Evolutionary conservation across 177 flowering plant genomes (phyloP).

Genomic region (Vitis hybrid): DNA sequence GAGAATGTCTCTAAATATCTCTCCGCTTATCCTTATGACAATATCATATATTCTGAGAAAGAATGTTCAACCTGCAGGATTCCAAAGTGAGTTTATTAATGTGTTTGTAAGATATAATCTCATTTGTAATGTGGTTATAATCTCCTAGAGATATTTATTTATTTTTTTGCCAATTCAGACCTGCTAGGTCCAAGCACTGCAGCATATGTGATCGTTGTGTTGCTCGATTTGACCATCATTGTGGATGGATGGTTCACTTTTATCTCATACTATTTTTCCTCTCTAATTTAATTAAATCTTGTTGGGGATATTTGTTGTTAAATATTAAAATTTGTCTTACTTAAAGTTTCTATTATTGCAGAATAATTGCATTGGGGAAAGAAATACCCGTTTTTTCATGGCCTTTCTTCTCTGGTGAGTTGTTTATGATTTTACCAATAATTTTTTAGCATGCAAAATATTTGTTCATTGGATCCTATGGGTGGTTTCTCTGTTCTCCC

Average conservation of each 20-base stretch:
- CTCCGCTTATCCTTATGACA: slow-evolving; percentile 85
- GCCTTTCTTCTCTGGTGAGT: slow-evolving; percentile 92
- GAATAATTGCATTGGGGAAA: slow-evolving; percentile 99
- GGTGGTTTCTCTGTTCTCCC: background rate
- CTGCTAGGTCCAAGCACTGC: slow-evolving; percentile 98
- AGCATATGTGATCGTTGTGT: slow-evolving; percentile 91
- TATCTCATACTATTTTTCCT: slow-evolving; percentile 5
- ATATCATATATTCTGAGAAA: slow-evolving; percentile 71
- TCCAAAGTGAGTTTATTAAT: slow-evolving; percentile 53
- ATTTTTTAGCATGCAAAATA: background rate
- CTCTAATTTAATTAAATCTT: slow-evolving; percentile 1
- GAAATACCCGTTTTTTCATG: slow-evolving; percentile 81
- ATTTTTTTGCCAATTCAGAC: slow-evolving; percentile 41
- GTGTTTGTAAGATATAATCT: background rate
- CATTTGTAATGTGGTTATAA: background rate
- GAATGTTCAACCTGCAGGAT: slow-evolving; percentile 88
- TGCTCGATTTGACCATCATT: slow-evolving; percentile 97
- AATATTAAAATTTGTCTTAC: slow-evolving; percentile 1
- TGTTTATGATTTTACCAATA: background rate
- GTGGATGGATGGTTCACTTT: slow-evolving; percentile 95
- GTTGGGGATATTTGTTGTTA: background rate
- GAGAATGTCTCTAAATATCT: slow-evolving; percentile 75
- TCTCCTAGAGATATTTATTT: background rate
- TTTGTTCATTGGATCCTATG: background rate
- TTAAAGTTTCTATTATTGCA: slow-evolving; percentile 30